Evolutionary conservation across 495 filamentous ascomycete species (phyloP).

Genomic region (Viridothelium virens): DNA sequence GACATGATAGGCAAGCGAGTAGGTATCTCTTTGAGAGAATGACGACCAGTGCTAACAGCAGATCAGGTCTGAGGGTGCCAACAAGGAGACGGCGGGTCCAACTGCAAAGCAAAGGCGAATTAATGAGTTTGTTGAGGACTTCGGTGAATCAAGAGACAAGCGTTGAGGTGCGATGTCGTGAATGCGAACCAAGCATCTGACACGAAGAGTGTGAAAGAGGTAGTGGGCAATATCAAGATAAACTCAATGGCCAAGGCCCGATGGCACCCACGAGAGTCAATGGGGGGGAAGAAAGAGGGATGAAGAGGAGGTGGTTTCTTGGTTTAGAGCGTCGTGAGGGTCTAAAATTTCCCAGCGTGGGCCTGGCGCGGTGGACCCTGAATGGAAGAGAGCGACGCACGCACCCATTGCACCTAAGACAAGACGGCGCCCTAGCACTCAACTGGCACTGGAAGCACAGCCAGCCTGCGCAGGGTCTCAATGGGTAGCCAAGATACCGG

Average conservation of each 20-base stretch:
- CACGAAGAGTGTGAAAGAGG: background rate
- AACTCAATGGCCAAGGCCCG: too few relatives aligned
- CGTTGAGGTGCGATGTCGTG: background rate
- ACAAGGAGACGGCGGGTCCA: background rate
- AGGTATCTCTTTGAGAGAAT: background rate
- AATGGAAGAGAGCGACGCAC: background rate
- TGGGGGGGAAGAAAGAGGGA: background rate
- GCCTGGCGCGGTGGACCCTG: background rate
- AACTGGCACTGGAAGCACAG: too few relatives aligned
- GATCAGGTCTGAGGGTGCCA: background rate
- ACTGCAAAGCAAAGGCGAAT: background rate
- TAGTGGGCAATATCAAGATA: background rate
- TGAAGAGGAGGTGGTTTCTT: background rate
- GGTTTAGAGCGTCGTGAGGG: background rate
- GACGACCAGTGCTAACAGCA: background rate
- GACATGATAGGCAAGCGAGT: conserved; percentile 39
- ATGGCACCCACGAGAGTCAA: too few relatives aligned
- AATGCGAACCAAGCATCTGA: background rate
- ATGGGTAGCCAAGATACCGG: too few relatives aligned
- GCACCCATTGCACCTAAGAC: too few relatives aligned
- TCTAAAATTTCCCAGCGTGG: background rate
- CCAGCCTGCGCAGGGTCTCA: too few relatives aligned
- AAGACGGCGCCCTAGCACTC: too few relatives aligned
- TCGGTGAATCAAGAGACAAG: background rate
- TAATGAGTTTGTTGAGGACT: conserved; percentile 2